These are phyloP conservation scores for Penicillium pancosmium DNA, from an alignment of 495 filamentous ascomycete species.

Conservation along the genomic window DNA sequence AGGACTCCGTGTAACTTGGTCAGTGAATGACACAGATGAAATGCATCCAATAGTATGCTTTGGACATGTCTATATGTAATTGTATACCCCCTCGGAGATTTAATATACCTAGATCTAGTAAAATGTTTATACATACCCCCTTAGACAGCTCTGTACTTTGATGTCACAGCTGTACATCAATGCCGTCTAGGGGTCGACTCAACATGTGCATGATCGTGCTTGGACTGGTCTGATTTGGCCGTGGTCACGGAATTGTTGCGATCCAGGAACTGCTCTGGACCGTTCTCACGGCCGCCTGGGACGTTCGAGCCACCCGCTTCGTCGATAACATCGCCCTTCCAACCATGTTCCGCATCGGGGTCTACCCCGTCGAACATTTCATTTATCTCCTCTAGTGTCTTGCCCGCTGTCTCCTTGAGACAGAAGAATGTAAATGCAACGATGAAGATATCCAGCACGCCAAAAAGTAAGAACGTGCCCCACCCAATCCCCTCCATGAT, in stretches of 20 bases:
- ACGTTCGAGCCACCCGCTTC: slow-evolving; percentile 7
- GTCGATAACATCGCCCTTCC: slow-evolving; percentile 16
- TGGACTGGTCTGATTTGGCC: slow-evolving; percentile 13
- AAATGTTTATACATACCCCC: too few relatives aligned
- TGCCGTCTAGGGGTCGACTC: slow-evolving; percentile 22
- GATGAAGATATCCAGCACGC: slow-evolving; percentile 41
- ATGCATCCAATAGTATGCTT: background rate
- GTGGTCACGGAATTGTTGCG: slow-evolving; percentile 6
- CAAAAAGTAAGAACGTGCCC: slow-evolving; percentile 56
- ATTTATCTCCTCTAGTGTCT: slow-evolving; percentile 74
- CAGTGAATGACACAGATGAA: slow-evolving; percentile 8
- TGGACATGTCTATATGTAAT: slow-evolving; percentile 7
- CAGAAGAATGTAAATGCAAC: slow-evolving; percentile 46
- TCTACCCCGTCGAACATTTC: slow-evolving; percentile 54
- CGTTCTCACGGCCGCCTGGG: slow-evolving; percentile 5
- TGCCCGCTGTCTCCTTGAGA: slow-evolving; percentile 65
- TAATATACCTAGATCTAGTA: background rate
- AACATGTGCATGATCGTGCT: slow-evolving; percentile 14
- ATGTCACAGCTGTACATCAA: slow-evolving; percentile 7
- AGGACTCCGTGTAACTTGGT: slow-evolving; percentile 7
- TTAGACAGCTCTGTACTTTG: background rate
- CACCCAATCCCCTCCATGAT: slow-evolving; percentile 50
- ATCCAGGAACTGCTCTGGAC: background rate
- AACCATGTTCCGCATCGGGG: slow-evolving; percentile 21
- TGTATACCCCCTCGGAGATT: background rate